phyloP scores from a whole-genome alignment of 352 stramenopile species.

The Phytophthora hibernalis region DNA sequence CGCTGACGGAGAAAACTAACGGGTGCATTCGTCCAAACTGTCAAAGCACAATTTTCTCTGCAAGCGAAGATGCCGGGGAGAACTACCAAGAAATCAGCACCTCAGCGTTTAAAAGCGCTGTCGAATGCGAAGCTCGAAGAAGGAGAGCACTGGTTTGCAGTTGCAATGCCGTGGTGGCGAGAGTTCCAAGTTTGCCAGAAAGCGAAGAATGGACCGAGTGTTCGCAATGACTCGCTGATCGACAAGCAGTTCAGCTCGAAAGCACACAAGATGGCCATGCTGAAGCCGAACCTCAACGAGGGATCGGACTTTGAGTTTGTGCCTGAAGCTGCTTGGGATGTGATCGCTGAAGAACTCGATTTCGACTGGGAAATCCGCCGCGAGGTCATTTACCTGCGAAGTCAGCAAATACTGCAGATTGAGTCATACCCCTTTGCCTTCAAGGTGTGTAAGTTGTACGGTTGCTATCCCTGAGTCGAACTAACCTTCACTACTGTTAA shows the following conservation, averaged over 20 bases:
- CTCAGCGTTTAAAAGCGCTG: constrained; percentile 14
- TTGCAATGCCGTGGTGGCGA: constrained; percentile 32
- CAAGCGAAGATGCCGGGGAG: background rate
- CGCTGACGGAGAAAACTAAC: constrained; percentile 3
- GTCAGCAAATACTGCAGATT: constrained; percentile 14
- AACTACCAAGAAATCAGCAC: constrained; percentile 3
- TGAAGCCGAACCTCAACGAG: constrained; percentile 30
- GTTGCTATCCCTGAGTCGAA: background rate
- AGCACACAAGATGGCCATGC: constrained; percentile 19
- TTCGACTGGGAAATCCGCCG: constrained; percentile 35
- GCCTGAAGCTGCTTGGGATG: constrained; percentile 15
- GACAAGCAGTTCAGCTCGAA: constrained; percentile 27
- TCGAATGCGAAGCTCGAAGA: constrained; percentile 19
- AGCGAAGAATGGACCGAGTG: constrained; percentile 9
- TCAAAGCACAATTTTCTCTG: background rate
- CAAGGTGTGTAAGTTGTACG: constrained; percentile 11
- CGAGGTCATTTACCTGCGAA: constrained; percentile 30
- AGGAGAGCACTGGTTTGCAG: constrained; percentile 28
- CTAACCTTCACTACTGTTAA: background rate
- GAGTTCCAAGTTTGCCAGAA: constrained; percentile 15
- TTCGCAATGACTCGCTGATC: constrained; percentile 31
- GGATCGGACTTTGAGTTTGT: constrained; percentile 33
- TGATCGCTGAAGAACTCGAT: constrained; percentile 19
- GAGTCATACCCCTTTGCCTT: constrained; percentile 27
- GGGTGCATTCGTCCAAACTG: background rate